Percentiles rank a stretch among this genome's conserved stretches.
Evolutionary conservation across 257 asterid species (phyloP).

Genomic region (Avicennia marina): DNA sequence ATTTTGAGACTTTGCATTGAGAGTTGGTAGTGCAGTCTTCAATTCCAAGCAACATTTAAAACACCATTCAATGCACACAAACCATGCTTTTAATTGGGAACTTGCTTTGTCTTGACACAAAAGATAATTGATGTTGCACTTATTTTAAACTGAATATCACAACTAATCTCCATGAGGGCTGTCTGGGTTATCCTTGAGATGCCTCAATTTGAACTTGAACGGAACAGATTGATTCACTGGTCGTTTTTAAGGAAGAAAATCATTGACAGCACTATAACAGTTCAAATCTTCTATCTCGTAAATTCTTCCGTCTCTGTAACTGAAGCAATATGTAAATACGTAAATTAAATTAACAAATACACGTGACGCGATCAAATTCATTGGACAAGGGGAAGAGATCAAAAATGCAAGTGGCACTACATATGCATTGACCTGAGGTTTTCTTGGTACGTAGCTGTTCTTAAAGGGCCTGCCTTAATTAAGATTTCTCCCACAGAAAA

Average conservation of each 20-base stretch:
- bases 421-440: slow-evolving; percentile 39
- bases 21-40: slow-evolving; percentile 37
- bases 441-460: slow-evolving; percentile 41
- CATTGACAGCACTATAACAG: too few relatives aligned
- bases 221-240: slow-evolving; percentile 28
- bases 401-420: slow-evolving; percentile 1
- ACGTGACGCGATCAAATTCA: too few relatives aligned
- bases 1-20: slow-evolving; percentile 55
- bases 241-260: slow-evolving; percentile 27
- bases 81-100: slow-evolving; percentile 38
- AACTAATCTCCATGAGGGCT: slow-evolving; percentile 49
- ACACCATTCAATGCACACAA: slow-evolving; percentile 16
- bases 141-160: too few relatives aligned
- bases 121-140: not conserved
- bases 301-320: too few relatives aligned
- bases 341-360: too few relatives aligned
- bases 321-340: too few relatives aligned
- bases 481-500: not conserved
- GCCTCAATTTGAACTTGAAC: slow-evolving; percentile 42
- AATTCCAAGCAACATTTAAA: slow-evolving; percentile 50
- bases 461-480: not conserved
- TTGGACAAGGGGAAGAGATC: too few relatives aligned
- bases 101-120: slow-evolving; percentile 59
- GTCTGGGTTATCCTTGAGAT: slow-evolving; percentile 61
- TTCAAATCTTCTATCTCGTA: too few relatives aligned